Conservation (phyloP, 441 rosid genomes). For the Euphorbia celastroides region DNA sequence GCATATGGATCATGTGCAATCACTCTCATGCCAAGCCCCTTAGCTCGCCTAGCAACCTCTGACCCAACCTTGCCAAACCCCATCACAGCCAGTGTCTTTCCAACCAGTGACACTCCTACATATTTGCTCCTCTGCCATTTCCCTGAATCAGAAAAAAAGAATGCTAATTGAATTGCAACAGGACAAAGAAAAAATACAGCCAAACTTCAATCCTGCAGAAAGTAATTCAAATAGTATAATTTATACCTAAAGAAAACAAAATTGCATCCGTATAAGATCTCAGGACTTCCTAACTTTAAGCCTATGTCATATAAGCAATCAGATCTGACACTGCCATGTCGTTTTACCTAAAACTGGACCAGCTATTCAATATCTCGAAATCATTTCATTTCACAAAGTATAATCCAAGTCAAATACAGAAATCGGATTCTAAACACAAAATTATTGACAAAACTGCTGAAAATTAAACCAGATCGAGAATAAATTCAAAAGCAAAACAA, state of each 20-base stretch:
- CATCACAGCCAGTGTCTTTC: conserved; percentile 84
- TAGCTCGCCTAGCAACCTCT: conserved; percentile 89
- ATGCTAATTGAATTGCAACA: neutral
- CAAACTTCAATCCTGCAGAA: neutral
- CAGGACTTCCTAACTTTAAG: neutral
- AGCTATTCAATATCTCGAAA: neutral
- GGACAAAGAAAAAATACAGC: neutral
- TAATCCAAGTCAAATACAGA: neutral
- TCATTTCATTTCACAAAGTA: neutral
- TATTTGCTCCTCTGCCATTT: conserved; percentile 93
- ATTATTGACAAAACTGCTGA: conserved; percentile 6
- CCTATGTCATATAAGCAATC: neutral
- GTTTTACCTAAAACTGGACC: neutral
- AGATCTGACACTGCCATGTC: conserved; percentile 6
- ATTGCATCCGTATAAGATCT: neutral
- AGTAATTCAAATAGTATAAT: neutral
- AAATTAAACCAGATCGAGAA: neutral
- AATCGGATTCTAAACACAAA: neutral
- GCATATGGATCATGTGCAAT: conserved; percentile 96
- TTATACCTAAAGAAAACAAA: neutral
- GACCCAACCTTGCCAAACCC: conserved; percentile 99
- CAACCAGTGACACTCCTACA: conserved; percentile 93
- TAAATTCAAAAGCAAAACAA: neutral
- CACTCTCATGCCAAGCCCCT: conserved; percentile 96
- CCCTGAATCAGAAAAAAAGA: conserved; percentile 34